These are phyloP conservation scores for Penicillium egyptiacum DNA, from an alignment of 495 filamentous ascomycete genomes.

Conservation along the genomic window DNA sequence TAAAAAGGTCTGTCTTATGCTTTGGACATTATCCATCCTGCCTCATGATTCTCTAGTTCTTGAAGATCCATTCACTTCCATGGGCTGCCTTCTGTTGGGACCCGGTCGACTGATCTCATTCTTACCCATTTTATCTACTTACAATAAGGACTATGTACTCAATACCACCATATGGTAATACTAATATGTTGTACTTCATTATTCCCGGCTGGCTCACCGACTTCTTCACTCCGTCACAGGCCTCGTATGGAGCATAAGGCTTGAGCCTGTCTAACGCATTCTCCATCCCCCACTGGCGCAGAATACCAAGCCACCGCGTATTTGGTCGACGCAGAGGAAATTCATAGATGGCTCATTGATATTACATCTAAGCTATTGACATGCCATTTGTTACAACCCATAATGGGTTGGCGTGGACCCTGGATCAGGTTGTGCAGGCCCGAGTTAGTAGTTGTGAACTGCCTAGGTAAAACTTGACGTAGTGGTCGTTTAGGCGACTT, in stretches of 20 bases:
- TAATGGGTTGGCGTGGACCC: neutral
- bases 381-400: neutral
- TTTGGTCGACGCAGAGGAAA: constrained; percentile 53
- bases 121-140: neutral
- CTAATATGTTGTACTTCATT: neutral
- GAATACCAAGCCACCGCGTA: constrained; percentile 59
- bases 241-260: constrained; percentile 56
- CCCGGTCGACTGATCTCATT: neutral
- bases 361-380: neutral
- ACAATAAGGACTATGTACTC: neutral
- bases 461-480: neutral
- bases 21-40: neutral
- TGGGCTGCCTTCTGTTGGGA: constrained; percentile 1
- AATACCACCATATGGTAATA: neutral
- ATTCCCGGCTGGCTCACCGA: constrained; percentile 41
- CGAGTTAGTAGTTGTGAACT: neutral
- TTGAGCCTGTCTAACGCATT: constrained; percentile 53
- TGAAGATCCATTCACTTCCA: neutral
- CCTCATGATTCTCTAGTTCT: constrained; percentile 5
- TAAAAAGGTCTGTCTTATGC: neutral
- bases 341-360: neutral
- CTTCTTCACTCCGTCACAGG: constrained; percentile 49
- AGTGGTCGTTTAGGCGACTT: neutral
- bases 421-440: no score
- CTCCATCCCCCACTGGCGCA: constrained; percentile 57